phyloP scores from a whole-genome alignment of 352 stramenopile genomes.

The Pythium brassicae region DNA sequence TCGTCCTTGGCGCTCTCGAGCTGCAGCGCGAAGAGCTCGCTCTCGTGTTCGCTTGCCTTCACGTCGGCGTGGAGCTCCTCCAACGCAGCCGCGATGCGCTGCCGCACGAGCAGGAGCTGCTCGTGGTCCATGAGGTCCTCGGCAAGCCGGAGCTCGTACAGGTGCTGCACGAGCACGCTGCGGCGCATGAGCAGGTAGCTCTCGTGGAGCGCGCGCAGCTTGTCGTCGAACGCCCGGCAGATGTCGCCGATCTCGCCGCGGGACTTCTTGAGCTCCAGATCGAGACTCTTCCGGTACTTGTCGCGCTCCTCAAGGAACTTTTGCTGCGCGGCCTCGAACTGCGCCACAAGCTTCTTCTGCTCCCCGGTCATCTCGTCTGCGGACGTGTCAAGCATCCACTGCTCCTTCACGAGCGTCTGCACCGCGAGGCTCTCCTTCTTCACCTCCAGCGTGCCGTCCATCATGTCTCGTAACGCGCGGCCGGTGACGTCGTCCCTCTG shows the following conservation, averaged over 20 bases:
- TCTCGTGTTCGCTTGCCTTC: constrained; percentile 30
- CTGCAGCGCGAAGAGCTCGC: constrained; percentile 41
- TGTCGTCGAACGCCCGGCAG: constrained; percentile 83
- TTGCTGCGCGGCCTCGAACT: constrained; percentile 58
- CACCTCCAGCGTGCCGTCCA: constrained; percentile 90
- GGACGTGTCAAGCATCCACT: constrained; percentile 86
- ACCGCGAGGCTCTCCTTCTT: constrained; percentile 78
- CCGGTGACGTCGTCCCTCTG: constrained; percentile 82
- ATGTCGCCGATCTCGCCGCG: constrained; percentile 79
- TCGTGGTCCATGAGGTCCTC: constrained; percentile 53
- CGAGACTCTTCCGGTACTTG: constrained; percentile 87
- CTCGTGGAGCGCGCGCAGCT: constrained; percentile 55
- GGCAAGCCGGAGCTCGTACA: constrained; percentile 64
- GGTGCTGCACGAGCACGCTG: constrained; percentile 54
- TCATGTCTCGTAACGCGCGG: constrained; percentile 89
- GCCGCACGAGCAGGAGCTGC: constrained; percentile 28
- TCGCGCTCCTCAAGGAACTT: constrained; percentile 87
- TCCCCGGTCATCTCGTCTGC: constrained; percentile 76
- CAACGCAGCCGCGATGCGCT: constrained; percentile 22
- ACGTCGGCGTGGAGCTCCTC: constrained; percentile 18
- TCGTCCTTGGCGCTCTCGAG: constrained; percentile 60
- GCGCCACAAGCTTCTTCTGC: constrained; percentile 65
- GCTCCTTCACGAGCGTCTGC: constrained; percentile 65
- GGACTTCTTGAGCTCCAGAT: constrained; percentile 87
- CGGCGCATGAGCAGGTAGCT: constrained; percentile 49